Conservation (phyloP, 2,329 filamentous ascomycete genomes). For the Bipolaris bicolor region DNA sequence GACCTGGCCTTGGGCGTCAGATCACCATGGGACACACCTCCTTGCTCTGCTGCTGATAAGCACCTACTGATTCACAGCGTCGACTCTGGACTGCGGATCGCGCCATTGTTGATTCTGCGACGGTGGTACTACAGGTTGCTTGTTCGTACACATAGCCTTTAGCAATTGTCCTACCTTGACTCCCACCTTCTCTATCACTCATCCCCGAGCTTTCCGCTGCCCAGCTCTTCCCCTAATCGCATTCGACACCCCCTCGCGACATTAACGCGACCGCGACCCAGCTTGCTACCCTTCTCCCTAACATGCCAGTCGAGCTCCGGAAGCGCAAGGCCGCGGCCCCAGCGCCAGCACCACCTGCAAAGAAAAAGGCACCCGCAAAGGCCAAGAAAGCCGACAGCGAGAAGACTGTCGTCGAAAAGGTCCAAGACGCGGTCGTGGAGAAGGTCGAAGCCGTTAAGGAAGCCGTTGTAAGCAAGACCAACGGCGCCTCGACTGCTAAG, state of each 20-base stretch:
- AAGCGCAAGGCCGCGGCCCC: constrained; percentile 66
- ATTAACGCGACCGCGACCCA: constrained; percentile 26
- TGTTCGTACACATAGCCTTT: constrained; percentile 11
- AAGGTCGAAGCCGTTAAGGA: constrained; percentile 43
- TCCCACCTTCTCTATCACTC: constrained; percentile 8
- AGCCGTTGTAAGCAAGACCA: constrained; percentile 37
- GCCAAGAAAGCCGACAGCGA: constrained; percentile 36
- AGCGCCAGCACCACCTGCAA: constrained; percentile 55
- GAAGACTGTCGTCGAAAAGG: constrained; percentile 46
- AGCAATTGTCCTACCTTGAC: constrained; percentile 22
- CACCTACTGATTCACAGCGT: constrained; percentile 8
- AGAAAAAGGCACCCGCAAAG: constrained; percentile 55
- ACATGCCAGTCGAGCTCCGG: constrained; percentile 63
- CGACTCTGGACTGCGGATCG: constrained; percentile 10
- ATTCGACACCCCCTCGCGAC: constrained; percentile 24
- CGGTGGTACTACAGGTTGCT: constrained; percentile 23
- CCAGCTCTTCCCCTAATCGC: constrained; percentile 7
- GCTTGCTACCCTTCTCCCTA: constrained; percentile 32
- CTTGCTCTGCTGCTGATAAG: constrained; percentile 6
- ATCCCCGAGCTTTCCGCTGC: constrained; percentile 7
- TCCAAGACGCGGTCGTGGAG: constrained; percentile 41
- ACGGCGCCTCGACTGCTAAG: constrained; percentile 28
- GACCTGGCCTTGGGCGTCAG: constrained; percentile 7
- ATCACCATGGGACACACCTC: constrained; percentile 4
- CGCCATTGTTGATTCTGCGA: constrained; percentile 15